Conservation (phyloP, 768 basidiomycete species). For the Suillus fuscotomentosus region DNA sequence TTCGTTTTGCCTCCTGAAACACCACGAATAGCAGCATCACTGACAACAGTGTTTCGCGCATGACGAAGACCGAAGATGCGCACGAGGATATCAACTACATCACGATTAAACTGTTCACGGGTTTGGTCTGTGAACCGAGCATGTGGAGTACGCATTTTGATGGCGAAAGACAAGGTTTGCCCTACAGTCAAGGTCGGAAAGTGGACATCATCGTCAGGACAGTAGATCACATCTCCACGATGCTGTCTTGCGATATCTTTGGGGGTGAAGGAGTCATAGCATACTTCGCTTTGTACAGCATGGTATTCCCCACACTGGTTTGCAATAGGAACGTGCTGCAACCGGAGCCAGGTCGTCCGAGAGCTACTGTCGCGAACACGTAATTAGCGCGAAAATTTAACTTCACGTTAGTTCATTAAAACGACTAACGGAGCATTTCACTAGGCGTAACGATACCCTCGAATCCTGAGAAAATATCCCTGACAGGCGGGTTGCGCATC, state of each 20-base stretch:
- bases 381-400: neutral
- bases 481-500: slow-evolving; percentile 57
- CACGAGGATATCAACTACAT: slow-evolving; percentile 44
- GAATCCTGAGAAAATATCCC: slow-evolving; percentile 53
- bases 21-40: slow-evolving; percentile 74
- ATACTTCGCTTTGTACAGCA: slow-evolving; percentile 53
- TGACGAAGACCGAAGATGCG: slow-evolving; percentile 79
- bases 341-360: slow-evolving; percentile 82
- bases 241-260: slow-evolving; percentile 74
- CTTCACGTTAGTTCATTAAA: neutral
- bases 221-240: slow-evolving; percentile 75
- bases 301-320: slow-evolving; percentile 71
- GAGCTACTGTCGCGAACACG: slow-evolving; percentile 40
- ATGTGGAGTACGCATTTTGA: slow-evolving; percentile 59
- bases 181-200: slow-evolving; percentile 80
- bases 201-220: slow-evolving; percentile 66
- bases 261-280: slow-evolving; percentile 77
- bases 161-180: slow-evolving; percentile 70
- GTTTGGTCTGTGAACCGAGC: neutral
- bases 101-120: neutral
- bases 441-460: slow-evolving; percentile 59
- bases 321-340: slow-evolving; percentile 84
- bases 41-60: slow-evolving; percentile 71
- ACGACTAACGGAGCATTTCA: slow-evolving; percentile 64
- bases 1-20: slow-evolving; percentile 81